phyloP scores from a whole-genome alignment of 805 yeast species.

The Komagataella mondaviorum region DNA sequence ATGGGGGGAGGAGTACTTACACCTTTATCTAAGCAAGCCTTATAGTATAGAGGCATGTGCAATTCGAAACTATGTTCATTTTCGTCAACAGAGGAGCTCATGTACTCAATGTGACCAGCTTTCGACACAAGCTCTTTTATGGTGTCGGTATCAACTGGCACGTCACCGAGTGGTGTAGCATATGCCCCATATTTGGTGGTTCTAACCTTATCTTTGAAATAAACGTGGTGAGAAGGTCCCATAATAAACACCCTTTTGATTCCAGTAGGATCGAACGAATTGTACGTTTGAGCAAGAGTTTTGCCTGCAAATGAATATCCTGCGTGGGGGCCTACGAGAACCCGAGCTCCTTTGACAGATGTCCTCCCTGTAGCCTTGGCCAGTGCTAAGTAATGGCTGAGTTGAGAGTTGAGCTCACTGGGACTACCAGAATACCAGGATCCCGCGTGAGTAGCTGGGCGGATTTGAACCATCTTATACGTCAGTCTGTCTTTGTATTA shows the following conservation, averaged over 20 bases:
- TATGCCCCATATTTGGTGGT: conserved; percentile 38
- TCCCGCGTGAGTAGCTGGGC: conserved; percentile 80
- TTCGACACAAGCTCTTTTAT: conserved; percentile 19
- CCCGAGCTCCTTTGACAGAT: conserved; percentile 26
- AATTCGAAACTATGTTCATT: conserved; percentile 91
- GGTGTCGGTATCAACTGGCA: conserved; percentile 48
- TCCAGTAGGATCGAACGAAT: conserved; percentile 46
- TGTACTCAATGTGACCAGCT: conserved; percentile 32
- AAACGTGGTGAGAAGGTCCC: conserved; percentile 92
- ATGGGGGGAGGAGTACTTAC: conserved; percentile 23
- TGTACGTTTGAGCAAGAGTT: conserved; percentile 66
- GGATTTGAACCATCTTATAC: background rate
- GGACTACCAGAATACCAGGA: conserved; percentile 63
- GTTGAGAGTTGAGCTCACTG: conserved; percentile 28
- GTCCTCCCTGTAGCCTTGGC: conserved; percentile 20
- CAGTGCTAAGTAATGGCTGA: conserved; percentile 30
- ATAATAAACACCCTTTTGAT: conserved; percentile 59
- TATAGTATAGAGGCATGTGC: conserved; percentile 72
- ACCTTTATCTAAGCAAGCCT: conserved; percentile 22
- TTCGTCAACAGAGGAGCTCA: conserved; percentile 52
- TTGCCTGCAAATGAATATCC: conserved; percentile 78
- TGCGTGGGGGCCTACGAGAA: conserved; percentile 71
- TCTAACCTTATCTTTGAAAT: conserved; percentile 48
- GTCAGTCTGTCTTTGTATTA: background rate
- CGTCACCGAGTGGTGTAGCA: conserved; percentile 73